These are phyloP conservation scores for Tricholoma flavovirens DNA, from an alignment of 768 basidiomycete genomes.

Conservation along the genomic window DNA sequence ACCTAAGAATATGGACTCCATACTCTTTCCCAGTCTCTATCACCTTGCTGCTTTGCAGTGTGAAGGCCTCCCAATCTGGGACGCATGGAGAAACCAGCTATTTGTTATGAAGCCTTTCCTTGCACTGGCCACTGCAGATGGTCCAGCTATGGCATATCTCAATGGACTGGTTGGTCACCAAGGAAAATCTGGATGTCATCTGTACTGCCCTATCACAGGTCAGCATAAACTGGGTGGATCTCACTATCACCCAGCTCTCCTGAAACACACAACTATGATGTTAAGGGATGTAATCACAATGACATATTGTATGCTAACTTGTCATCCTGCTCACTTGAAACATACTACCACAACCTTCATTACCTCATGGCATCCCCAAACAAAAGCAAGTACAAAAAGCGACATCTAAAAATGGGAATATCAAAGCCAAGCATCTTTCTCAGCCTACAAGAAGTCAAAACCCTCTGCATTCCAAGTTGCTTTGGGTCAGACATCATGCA, in stretches of 20 bases:
- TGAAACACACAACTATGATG: slow-evolving; percentile 8
- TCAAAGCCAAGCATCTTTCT: no score
- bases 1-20: slow-evolving; percentile 31
- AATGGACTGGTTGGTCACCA: slow-evolving; percentile 25
- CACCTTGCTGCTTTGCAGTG: no score
- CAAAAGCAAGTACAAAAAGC: slow-evolving; percentile 9
- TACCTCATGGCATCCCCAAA: slow-evolving; percentile 7
- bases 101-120: background rate
- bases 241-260: slow-evolving; percentile 9
- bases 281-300: background rate
- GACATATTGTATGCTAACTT: background rate
- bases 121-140: slow-evolving; percentile 11
- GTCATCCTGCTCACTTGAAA: background rate
- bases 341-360: no score
- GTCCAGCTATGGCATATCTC: slow-evolving; percentile 9
- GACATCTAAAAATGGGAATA: no score
- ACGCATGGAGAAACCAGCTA: no score
- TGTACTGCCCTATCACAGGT: slow-evolving; percentile 14
- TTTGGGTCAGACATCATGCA: no score
- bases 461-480: no score
- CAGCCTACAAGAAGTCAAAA: no score
- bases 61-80: no score
- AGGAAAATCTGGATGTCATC: slow-evolving; percentile 21
- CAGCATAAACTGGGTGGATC: background rate
- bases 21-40: slow-evolving; percentile 3